Evolutionary conservation across 208 protist genomes (phyloP).

Genomic region (Phytomonas francai): DNA sequence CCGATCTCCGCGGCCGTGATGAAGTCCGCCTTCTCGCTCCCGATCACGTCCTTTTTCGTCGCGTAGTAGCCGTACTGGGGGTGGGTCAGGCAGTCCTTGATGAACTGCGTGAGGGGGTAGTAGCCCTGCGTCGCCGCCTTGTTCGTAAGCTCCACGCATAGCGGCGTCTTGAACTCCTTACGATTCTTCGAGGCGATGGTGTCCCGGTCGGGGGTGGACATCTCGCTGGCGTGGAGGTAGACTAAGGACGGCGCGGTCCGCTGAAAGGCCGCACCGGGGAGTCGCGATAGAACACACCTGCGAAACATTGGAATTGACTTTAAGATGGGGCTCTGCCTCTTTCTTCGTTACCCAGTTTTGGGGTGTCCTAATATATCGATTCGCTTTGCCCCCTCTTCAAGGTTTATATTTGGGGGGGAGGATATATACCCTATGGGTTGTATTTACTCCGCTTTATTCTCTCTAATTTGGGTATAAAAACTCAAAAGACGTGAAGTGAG

Average conservation of each 20-base stretch:
- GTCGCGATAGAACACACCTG: no score
- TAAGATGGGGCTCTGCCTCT: no score
- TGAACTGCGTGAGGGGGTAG: conserved; percentile 86
- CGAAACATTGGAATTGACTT: no score
- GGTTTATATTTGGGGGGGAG: no score
- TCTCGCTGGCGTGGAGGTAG: conserved; percentile 78
- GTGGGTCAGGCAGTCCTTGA: conserved; percentile 87
- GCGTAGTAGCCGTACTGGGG: conserved; percentile 88
- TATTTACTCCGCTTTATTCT: no score
- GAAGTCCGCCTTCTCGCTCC: conserved; percentile 82
- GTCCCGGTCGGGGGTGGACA: conserved; percentile 76
- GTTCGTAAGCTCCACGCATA: conserved; percentile 78
- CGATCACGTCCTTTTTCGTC: conserved; percentile 80
- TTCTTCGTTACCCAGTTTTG: no score
- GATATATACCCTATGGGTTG: no score
- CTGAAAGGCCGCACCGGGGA: no score
- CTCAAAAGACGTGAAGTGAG: no score
- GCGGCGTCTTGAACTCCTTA: conserved; percentile 84
- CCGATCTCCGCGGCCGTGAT: conserved; percentile 87
- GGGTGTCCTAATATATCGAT: no score
- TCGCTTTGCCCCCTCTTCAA: no score
- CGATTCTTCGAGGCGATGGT: conserved; percentile 66
- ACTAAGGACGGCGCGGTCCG: conserved; percentile 19
- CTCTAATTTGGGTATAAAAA: no score
- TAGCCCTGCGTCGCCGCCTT: conserved; percentile 81